phyloP scores from a whole-genome alignment of 2,329 filamentous ascomycete genomes.

The Aspergillus piperis region DNA sequence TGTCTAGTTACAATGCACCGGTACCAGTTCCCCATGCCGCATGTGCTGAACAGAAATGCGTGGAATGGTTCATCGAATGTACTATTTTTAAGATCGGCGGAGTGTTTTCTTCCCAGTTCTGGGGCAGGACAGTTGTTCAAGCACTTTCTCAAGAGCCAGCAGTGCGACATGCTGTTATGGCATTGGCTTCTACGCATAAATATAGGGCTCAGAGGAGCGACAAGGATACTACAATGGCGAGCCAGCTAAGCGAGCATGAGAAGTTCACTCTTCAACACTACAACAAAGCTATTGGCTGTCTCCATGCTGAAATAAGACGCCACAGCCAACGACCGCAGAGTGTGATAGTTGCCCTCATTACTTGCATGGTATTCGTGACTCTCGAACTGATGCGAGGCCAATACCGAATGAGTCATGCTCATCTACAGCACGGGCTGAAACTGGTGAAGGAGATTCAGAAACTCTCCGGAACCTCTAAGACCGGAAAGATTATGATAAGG shows the following conservation, averaged over 20 bases:
- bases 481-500: not conserved
- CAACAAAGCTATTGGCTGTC: slow-evolving; percentile 39
- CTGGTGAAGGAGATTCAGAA: not conserved
- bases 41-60: slow-evolving; percentile 24
- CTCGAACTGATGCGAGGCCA: not conserved
- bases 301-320: not conserved
- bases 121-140: slow-evolving; percentile 44
- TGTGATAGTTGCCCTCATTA: not conserved
- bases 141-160: slow-evolving; percentile 42
- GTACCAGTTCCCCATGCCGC: slow-evolving; percentile 3
- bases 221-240: slow-evolving; percentile 12
- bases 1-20: not conserved
- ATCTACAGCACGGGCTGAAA: not conserved
- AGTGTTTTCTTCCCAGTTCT: slow-evolving; percentile 40
- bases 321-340: not conserved
- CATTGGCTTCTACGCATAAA: slow-evolving; percentile 42
- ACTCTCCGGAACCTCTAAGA: not conserved
- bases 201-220: slow-evolving; percentile 10
- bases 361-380: not conserved
- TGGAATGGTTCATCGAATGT: slow-evolving; percentile 33
- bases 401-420: not conserved
- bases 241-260: slow-evolving; percentile 22
- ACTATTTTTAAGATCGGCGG: slow-evolving; percentile 39
- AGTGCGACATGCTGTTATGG: slow-evolving; percentile 46
- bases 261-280: slow-evolving; percentile 42